Evolutionary conservation across 306 rosid genomes (phyloP), one percentile per base, ranked within the genome.

Genomic region (Gleditsia sinensis): DNA sequence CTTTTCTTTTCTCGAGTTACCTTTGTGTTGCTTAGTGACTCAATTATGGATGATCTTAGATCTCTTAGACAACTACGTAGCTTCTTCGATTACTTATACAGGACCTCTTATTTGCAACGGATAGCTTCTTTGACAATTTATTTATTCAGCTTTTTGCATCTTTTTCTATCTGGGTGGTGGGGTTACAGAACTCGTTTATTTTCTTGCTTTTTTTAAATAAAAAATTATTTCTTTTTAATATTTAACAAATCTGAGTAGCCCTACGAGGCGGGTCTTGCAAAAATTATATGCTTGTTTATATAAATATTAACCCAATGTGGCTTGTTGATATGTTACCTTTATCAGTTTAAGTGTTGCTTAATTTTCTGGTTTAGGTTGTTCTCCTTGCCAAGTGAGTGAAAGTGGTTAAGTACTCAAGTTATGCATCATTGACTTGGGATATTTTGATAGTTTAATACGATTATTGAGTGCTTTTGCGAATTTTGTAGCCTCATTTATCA

Each of bases 401-500:
- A 24, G n/a, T n/a, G n/a, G n/a, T 28, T 2, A 54, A 43, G 19
- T 61, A 25, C 51, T 54, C 36, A 33, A 53, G 58, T 69, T 27
- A 75, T 75, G 71, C 70, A 16, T 55, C 40, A 9, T 34, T 50
- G 25, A 27, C 23, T 28, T 71, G 50, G 64, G 50, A 34, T 28
- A 40, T 54, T 43, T 21, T 37, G 54, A 67, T 43, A 5, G 23
- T 27, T 62, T 55, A 46, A 49, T 58, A 14, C 4, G 48, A 0
- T 13, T 49, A 58, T 55, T 80, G 58, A 60, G 43, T n/a, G 68
- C 32, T 62, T 83, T 75, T 58, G 60, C 17, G 46, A 56, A 48
- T 61, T 77, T 69, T 81, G 51, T 65, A 91, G 99, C 97, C 99
- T 81, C 92, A 81, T 71, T 67, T 94, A 78, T 84, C 78, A 50